Evolutionary conservation across 2,329 filamentous ascomycete species (phyloP), one percentile per base, ranked within the genome.

Genomic region (Dothideomycetes sp.): DNA sequence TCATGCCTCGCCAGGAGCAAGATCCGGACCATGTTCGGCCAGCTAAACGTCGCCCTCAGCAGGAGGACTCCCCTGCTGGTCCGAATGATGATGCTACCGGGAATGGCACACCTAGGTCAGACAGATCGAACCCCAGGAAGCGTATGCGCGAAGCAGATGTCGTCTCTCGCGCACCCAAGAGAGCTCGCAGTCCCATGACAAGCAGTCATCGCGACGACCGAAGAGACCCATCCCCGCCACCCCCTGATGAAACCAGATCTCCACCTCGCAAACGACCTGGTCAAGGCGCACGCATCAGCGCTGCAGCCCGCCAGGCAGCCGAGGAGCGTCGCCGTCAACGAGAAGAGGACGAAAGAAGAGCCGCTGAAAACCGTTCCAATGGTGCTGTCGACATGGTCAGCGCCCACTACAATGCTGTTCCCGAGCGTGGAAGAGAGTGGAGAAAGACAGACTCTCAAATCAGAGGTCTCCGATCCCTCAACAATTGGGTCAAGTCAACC

Each of bases 401-500:
- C 37, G 81, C 94, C 49, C 89, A 95, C 62, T 98, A 98, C 71
- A 98, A 98, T 62, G 81, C 84, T 29, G 89, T 96, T 0, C 89
- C 89, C 0, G 84, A 98, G 65, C 77, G 88, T 19, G 91, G 91
- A 10, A 78, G 89, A 39, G 87, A 95, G 54, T 98, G 91, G 89
- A 78, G 91, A 36, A 86, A 83, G 58, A 94, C 86, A 5, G 87
- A 94, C 54, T 94, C 84, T 60, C 82, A 84, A 53, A 98, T 98
- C 68, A 94, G 93, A 64, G 91, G 91, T 1, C 68, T 98, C 38
- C 78, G 91, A 38, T 85, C 83, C 49, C 91, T 94, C 69, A 98
- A 98, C 66, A 98, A 98, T 62, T 98, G 91, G 91, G 76, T 98
- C 64, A 98, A 98, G 70, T 94, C 86, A 56, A 89, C 84, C 36